phyloP scores from a whole-genome alignment of 2,329 filamentous ascomycete genomes.

The Talaromyces sp. region DNA sequence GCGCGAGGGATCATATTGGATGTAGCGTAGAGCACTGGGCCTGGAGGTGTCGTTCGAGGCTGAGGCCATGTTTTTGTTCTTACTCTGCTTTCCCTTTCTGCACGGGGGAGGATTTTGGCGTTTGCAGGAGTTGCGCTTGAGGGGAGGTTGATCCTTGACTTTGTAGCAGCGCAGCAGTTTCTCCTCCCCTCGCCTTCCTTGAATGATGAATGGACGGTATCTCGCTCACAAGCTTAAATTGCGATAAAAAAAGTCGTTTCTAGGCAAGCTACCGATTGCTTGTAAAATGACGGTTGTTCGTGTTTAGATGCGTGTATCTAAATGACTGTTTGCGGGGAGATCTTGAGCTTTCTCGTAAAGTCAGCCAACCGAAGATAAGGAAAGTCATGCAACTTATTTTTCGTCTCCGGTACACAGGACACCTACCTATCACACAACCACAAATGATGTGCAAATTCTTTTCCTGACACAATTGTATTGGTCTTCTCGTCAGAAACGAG shows the following conservation, averaged over 20 bases:
- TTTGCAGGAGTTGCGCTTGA: not conserved
- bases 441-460: not conserved
- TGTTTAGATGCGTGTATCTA: not conserved
- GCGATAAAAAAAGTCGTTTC: not conserved
- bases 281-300: not conserved
- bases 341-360: not conserved
- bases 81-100: too few relatives aligned
- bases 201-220: not conserved
- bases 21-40: constrained; percentile 45
- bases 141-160: not conserved
- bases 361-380: not conserved
- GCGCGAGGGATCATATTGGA: constrained; percentile 58
- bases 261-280: too few relatives aligned
- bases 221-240: too few relatives aligned
- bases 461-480: not conserved
- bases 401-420: not conserved
- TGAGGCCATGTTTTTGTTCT: constrained; percentile 10
- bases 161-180: not conserved
- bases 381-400: not conserved
- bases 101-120: not conserved
- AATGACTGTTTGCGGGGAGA: not conserved
- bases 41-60: constrained; percentile 36
- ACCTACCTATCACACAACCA: not conserved
- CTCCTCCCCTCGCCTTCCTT: not conserved
- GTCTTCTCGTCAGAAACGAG: not conserved